Evolutionary conservation across 2,329 filamentous ascomycete genomes (phyloP), one percentile per base, ranked within the genome.

Genomic region (Trichophyton mentagrophytes): DNA sequence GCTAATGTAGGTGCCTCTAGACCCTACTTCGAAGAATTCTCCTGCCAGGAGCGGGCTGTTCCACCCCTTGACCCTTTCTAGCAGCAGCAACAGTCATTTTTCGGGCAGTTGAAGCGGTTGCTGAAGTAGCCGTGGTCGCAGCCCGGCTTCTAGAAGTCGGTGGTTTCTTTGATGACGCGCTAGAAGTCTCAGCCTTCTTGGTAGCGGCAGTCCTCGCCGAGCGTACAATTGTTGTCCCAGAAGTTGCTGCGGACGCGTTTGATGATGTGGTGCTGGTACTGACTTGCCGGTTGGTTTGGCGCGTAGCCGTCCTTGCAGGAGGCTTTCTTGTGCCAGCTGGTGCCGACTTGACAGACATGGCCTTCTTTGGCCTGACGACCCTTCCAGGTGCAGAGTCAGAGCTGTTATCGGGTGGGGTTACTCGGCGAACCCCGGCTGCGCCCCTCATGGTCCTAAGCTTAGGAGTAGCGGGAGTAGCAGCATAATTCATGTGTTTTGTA

Each of bases 21-120:
- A 51, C 70, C 17, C 74, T 70, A 65, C 75, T 77, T 53, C 76
- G 73, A 62, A 78, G 65, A 11, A 73, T 71, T 58, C 76, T 69
- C 36, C 72, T 72, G 20, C 71, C 71, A 9, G 70, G 64, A 36
- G 71, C 64, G 6, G 71, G 63, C 33, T 69, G 66, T 55, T 76
- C 73, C 36, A 65, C 66, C 53, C 64, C 57, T 6, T 72, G 70
- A 5, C 68, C 69, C 61, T 74, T 75, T 47, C 68, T 70, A 8
- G 70, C 63, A 20, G 67, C 65, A 2, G 71, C 65, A 7, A 69
- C 66, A 3, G 71, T 65, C 33, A 67, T 69, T 62, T 72, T 73
- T 62, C 73, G 75, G 7, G 72, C 67, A 33, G 69, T 66, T 3
- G 70, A 66, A 1, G 73, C 70, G 25, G 65, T 66, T 17, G 66